Conservation (phyloP, 2,329 filamentous ascomycete genomes). For the Talaromyces funiculosus region DNA sequence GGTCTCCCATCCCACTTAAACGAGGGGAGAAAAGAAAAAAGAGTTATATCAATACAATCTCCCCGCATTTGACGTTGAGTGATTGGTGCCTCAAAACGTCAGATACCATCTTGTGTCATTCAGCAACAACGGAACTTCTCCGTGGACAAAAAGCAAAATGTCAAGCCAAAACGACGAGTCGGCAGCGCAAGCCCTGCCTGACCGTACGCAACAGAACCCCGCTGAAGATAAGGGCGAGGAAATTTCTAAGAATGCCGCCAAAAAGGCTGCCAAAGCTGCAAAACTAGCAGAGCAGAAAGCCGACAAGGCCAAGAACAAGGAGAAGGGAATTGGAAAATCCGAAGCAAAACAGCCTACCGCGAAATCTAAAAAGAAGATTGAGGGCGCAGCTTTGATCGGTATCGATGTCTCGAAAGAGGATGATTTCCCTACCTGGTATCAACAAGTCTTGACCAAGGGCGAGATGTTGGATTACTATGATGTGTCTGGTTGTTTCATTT, state of each 20-base stretch:
- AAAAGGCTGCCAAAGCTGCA: conserved; percentile 46
- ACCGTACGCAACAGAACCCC: conserved; percentile 35
- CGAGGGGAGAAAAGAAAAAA: conserved; percentile 19
- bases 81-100: background rate
- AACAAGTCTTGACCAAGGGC: conserved; percentile 93
- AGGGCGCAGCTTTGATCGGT: conserved; percentile 66
- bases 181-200: conserved; percentile 31
- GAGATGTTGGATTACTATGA: conserved; percentile 98
- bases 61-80: background rate
- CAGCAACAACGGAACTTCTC: background rate
- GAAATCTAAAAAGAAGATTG: conserved; percentile 52
- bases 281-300: conserved; percentile 41
- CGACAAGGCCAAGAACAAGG: conserved; percentile 32
- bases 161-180: conserved; percentile 20
- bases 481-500: conserved; percentile 94
- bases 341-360: conserved; percentile 40
- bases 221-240: conserved; percentile 31
- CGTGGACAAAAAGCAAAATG: conserved; percentile 8
- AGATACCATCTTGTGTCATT: background rate
- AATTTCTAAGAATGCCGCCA: conserved; percentile 39
- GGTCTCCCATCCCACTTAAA: conserved; percentile 41
- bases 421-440: conserved; percentile 93
- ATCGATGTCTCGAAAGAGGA: conserved; percentile 80
- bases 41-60: background rate
- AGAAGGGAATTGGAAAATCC: conserved; percentile 38